phyloP scores from a whole-genome alignment of 2,329 filamentous ascomycete species.

The Colletotrichum lindemuthianum region DNA sequence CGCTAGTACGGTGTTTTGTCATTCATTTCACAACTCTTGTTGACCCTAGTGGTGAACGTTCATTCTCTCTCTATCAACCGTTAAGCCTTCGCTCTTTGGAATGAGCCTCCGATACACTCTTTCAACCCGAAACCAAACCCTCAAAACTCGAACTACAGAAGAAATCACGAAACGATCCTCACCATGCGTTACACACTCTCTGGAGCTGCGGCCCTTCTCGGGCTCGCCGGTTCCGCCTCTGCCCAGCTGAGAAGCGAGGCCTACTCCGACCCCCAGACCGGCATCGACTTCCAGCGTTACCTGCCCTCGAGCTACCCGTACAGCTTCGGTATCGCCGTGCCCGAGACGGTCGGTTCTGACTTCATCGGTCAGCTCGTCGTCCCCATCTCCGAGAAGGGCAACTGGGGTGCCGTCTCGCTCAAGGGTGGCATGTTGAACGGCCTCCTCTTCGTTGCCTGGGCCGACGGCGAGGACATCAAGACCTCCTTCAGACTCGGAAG shows the following conservation, averaged over 20 bases:
- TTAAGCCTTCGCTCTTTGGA: constrained; percentile 2
- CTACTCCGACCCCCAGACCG: constrained; percentile 55
- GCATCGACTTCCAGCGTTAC: constrained; percentile 45
- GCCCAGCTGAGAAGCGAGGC: constrained; percentile 40
- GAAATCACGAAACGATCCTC: background rate
- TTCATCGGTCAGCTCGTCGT: constrained; percentile 64
- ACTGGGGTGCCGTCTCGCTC: constrained; percentile 61
- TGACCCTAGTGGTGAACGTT: constrained; percentile 29
- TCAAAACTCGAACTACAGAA: constrained; percentile 3
- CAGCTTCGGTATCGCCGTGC: constrained; percentile 61
- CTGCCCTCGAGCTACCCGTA: constrained; percentile 45
- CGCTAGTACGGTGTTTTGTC: constrained; percentile 31
- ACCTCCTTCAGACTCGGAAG: constrained; percentile 44
- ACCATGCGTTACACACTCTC: constrained; percentile 35
- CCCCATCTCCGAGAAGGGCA: constrained; percentile 45
- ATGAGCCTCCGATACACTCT: constrained; percentile 3
- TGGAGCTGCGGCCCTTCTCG: constrained; percentile 35
- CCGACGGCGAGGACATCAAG: constrained; percentile 54
- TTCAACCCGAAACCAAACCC: constrained; percentile 5
- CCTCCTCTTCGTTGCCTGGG: constrained; percentile 61
- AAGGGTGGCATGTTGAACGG: constrained; percentile 57
- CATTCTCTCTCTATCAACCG: constrained; percentile 20
- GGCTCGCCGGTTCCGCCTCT: constrained; percentile 38
- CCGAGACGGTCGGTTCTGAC: constrained; percentile 58
- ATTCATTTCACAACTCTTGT: constrained; percentile 23